Evolutionary conservation across 2,329 filamentous ascomycete species (phyloP).

Genomic region (Chaetoscypha palmicola): DNA sequence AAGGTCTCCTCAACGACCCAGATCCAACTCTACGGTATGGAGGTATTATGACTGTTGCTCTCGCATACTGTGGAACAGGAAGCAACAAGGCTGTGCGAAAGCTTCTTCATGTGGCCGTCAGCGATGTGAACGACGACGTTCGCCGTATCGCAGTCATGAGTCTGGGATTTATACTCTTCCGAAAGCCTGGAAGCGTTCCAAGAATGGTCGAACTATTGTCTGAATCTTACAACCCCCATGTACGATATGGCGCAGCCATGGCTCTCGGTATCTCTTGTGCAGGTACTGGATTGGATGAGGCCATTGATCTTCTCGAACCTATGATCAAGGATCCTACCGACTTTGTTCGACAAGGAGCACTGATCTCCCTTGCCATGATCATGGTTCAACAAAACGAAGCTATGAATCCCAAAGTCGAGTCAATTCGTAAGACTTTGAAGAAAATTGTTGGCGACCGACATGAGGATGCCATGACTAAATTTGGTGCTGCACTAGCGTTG

Average conservation of each 20-base stretch:
- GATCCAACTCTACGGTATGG: slow-evolving; percentile 92
- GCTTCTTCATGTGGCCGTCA: slow-evolving; percentile 90
- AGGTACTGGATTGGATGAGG: slow-evolving; percentile 90
- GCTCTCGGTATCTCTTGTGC: slow-evolving; percentile 96
- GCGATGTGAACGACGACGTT: slow-evolving; percentile 96
- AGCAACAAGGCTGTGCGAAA: slow-evolving; percentile 99
- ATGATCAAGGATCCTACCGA: slow-evolving; percentile 99
- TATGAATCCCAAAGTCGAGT: slow-evolving; percentile 93
- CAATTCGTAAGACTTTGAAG: slow-evolving; percentile 85
- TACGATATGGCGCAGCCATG: slow-evolving; percentile 96
- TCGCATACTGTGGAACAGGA: slow-evolving; percentile 94
- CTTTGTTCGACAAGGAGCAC: slow-evolving; percentile 92
- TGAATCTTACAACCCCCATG: slow-evolving; percentile 98
- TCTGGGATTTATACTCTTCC: slow-evolving; percentile 95
- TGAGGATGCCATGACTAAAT: slow-evolving; percentile 99
- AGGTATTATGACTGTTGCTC: slow-evolving; percentile 96
- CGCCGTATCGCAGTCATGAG: slow-evolving; percentile 95
- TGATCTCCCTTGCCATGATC: slow-evolving; percentile 95
- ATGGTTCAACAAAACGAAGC: slow-evolving; percentile 98
- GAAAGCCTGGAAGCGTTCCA: slow-evolving; percentile 92
- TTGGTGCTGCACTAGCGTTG: slow-evolving; percentile 85
- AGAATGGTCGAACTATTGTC: slow-evolving; percentile 98
- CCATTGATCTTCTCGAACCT: slow-evolving; percentile 91
- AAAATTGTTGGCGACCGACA: slow-evolving; percentile 93
- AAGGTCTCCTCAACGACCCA: slow-evolving; percentile 84